Base-by-base conservation (phyloP, 2,329 filamentous ascomycete species). In the Elsinoe arachidis region DNA sequence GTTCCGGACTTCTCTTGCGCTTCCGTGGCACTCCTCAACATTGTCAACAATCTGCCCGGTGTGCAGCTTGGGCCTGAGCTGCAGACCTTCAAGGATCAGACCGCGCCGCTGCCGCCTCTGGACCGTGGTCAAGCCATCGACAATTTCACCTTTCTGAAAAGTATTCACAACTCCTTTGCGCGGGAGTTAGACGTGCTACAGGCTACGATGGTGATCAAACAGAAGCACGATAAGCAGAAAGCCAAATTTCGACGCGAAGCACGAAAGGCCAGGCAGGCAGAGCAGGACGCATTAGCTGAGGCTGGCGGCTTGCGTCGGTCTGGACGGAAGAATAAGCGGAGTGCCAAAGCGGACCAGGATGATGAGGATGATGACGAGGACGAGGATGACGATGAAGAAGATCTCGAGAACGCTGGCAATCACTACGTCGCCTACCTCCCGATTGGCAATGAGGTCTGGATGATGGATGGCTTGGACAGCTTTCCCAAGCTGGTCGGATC, bases 371-470 rank as follows among this genome's bases (percentile, higher is more conserved):
- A 19, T 3, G 55, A 35, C 66, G 61, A 60, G 64, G 55, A 70
- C 67, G 61, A 74, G 68, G 56, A 70, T 63, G 63, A 68, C 62
- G 38, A 69, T 64, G 58, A 59, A 15, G 35, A 54, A 55, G 69
- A 72, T 3, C 74, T 79, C 5, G 72, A 78, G 0, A 81, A 88
- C n/a, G 78, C 80, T 11, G 84, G 82, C 0, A 93, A 86, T 67
- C 92, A 97, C 68, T 97, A 93, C 70, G 86, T 95, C 61, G 91
- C 90, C 5, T 96, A 92, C 67, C 84, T 96, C 30, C 88, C 89
- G 1, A 80, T 84, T 12, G 77, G 80, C n/a, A 84, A 82, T 2
- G 76, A 82, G 57, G 80, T 96, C 12, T 96, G 90, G 90, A 88
- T 91, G 68, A 82, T 97, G 4, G 92, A 97, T 70, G 92, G 92